Evolutionary conservation across 228 moss, liverwort and hornwort genomes (phyloP), one percentile per base, ranked within the genome.

Genomic region (Sphagnum fallax): DNA sequence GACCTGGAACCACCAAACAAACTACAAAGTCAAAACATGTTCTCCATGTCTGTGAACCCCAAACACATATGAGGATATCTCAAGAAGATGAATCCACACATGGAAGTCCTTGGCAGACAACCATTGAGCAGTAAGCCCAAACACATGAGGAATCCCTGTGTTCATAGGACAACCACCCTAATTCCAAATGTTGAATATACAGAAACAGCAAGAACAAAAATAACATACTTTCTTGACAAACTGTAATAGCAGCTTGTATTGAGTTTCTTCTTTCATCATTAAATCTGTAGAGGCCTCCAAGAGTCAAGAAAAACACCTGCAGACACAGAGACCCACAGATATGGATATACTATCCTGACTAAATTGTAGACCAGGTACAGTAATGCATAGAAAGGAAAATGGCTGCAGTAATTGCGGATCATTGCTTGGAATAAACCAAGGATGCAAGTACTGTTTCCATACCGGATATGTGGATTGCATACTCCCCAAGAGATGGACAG

Each of bases 261-360:
- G 96, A 91, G 67, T 96, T 96, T 66, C 89, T 82, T 10, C 96
- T 79, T 4, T 72, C 61, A 64, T 96, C 96, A 6, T 48, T 32
- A 72, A 65, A 73, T 12, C 72, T 14, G 0, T 48, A 0, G 11
- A 8, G 15, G 4, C 88, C 88, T 0, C 85, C 91, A 12, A 77
- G 75, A 1, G 89, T 93, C 5, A 92, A 71, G n/a, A 93, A 91
- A 51, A 91, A 88, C 47, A 96, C 85, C 85, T 85, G 75, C 47
- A 60, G 6, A 18, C 13, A 6, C 13, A 32, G 16, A 13, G 14
- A 52, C 47, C 50, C 9, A 50, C 16, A 6, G 4, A 50, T 9
- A 16, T 10, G 50, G 15, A 11, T 60, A 60, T 15, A 15, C 59
- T 60, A 15, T 11, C 12, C 11, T 11, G 11, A 60, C 11, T 60